Evolutionary conservation across 2,329 filamentous ascomycete species (phyloP), one percentile per base, ranked within the genome.

Genomic region (Dothideomycetes sp.): DNA sequence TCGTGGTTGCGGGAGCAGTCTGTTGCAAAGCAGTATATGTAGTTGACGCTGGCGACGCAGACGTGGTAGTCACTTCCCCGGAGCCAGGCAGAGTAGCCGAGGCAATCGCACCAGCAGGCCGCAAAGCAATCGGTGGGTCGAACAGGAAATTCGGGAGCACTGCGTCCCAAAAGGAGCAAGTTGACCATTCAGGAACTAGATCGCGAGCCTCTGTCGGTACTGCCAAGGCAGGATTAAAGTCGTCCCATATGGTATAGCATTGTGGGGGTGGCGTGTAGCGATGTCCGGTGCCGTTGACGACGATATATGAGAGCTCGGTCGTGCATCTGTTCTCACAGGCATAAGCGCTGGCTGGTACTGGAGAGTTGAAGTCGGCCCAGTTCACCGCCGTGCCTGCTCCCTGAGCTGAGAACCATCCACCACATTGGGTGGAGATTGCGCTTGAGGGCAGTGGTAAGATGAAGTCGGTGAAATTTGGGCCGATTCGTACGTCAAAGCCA

Each of bases 351-450:
- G 48, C 49, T 8, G 49, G 37, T 3, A 52, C 50, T 27, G 52
- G 49, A 42, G 45, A 52, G 8, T 53, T 50, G 4, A 54, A 34
- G 18, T 53, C 49, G 2, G 48, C 49, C 19, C 42, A 54, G 16
- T 49, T 43, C 1, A 52, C 12, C 12, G 38, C 11, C 2, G 49
- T 52, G 4, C 36, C 46, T 16, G 31, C 33, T 1, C 43, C 42
- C 18, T 37, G 29, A 2, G 38, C 39, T 10, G 24, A 24, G 5
- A 30, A 37, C 12, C 35, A 41, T 10, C 45, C 51, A 7, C 36
- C 34, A 34, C 50, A 54, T 11, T 47, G 43, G 12, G 48, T 51
- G 1, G 43, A 52, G 22, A 52, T 45, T 3, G 46, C 42, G n/a
- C 40, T 41, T 3, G 49, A 52, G 3, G 44, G 45, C 3, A 52